phyloP scores from a whole-genome alignment of 2,329 filamentous ascomycete species.

The Orbilia quercus region DNA sequence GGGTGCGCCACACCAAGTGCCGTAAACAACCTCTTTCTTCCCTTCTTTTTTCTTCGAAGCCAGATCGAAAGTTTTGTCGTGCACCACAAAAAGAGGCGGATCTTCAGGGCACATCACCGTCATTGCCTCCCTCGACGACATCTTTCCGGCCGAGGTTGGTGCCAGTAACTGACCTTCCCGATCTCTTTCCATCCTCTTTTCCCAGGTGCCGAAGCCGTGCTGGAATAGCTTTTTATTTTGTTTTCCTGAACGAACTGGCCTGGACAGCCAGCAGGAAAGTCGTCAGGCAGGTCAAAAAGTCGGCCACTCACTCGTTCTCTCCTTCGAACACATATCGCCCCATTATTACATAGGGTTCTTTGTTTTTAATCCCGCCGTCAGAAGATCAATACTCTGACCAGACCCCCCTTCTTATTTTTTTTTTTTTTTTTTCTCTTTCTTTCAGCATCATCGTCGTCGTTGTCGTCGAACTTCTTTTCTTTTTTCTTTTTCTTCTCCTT shows the following conservation, averaged over 20 bases:
- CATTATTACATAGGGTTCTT: constrained; percentile 47
- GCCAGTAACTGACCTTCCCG: constrained; percentile 38
- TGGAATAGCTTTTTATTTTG: constrained; percentile 39
- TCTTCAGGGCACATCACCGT: constrained; percentile 50
- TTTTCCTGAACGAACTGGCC: constrained; percentile 52
- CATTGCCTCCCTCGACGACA: constrained; percentile 54
- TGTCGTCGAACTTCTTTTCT: constrained; percentile 6
- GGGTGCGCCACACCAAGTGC: constrained; percentile 56
- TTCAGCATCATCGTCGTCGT: constrained; percentile 9
- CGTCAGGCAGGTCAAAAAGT: constrained; percentile 6
- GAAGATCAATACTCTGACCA: not conserved
- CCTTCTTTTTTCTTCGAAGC: constrained; percentile 34
- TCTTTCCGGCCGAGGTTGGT: constrained; percentile 53
- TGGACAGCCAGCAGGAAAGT: constrained; percentile 40
- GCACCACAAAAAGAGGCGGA: constrained; percentile 42
- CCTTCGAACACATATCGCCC: constrained; percentile 47
- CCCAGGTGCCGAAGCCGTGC: constrained; percentile 45
- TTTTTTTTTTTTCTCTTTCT: constrained; percentile 29
- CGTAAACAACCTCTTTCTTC: constrained; percentile 50
- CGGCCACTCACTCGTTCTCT: constrained; percentile 22
- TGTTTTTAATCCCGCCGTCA: constrained; percentile 30
- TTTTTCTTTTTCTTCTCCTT: not conserved
- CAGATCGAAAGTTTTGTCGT: constrained; percentile 44
- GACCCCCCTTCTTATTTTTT: constrained; percentile 26
- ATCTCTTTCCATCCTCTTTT: constrained; percentile 22